Conservation (phyloP, 345 rosid genomes). For the Cardamine occulta region DNA sequence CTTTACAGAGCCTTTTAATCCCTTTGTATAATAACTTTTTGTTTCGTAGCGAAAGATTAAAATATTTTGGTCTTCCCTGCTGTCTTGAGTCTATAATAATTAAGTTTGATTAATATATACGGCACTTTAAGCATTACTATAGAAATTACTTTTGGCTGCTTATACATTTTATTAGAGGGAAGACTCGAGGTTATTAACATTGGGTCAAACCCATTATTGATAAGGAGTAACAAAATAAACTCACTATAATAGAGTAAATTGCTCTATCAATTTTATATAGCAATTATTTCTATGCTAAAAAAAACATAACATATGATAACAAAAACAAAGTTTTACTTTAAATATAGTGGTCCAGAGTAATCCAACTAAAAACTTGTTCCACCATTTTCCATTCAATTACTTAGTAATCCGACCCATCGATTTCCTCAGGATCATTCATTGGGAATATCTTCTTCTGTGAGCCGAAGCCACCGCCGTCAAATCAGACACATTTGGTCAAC, state of each 20-base stretch:
- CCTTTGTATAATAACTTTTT: conserved; percentile 8
- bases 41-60: conserved; percentile 5
- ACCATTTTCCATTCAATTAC: background rate
- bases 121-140: background rate
- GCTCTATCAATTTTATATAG: background rate
- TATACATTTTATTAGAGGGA: background rate
- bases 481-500: conserved; percentile 31
- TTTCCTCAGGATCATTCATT: background rate
- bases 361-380: background rate
- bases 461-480: conserved; percentile 29
- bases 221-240: background rate
- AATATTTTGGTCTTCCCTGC: conserved; percentile 8
- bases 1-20: background rate
- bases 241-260: background rate
- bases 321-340: background rate
- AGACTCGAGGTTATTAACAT: background rate
- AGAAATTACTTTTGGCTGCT: background rate
- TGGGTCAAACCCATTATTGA: background rate
- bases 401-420: conserved; percentile 3
- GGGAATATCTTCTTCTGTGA: conserved; percentile 12
- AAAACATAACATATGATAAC: no score
- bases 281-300: background rate
- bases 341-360: background rate
- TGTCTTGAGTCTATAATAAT: background rate
- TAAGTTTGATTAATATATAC: background rate